Evolutionary conservation across 768 basidiomycete species (phyloP), one percentile per base, ranked within the genome.

Genomic region (Phylloporus sp.): DNA sequence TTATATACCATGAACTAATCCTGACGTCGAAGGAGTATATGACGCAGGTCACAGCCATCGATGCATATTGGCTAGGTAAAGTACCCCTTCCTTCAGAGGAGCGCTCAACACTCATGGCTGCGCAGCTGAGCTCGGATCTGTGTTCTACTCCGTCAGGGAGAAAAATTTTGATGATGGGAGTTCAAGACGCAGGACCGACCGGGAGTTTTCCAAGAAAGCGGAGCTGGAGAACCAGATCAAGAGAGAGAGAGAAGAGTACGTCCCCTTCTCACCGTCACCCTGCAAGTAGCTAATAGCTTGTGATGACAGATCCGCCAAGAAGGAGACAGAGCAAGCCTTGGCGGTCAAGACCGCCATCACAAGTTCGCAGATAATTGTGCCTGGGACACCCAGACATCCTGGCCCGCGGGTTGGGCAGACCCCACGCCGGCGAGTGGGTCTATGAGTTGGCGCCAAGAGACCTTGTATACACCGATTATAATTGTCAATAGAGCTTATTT

Each of bases 31-130:
- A 95, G 64, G 87, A 91, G 70, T 99, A 99, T 72, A 97, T 97
- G 95, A 95, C 95, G 16, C 93, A 94, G 68, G 97, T 99, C n/a
- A 97, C 97, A 3, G 85, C 95, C 0, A 89, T 98, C 55, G 94
- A 98, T 65, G 86, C 97, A 4, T 94, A 94, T 70, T 99, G 97
- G 97, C 80, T 98, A 31, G 94, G 93, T 91, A 70, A 65, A 78
- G 66, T 49, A 3, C 6, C 41, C 12, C 4, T 47, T 36, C 5
- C 0, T 36, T 53, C 9, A 34, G 11, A 34, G 26, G 24, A 40
- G 38, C n/a, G 12, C 24, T 41, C 42, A 3, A 54, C 35, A 43
- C 59, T 54, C 38, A 51, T 27, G 13, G 13, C 56, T 51, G 7
- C 54, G 20, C 59, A 93, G 94, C 95, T 60, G 93, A 97, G 56